Base-by-base conservation (phyloP, 257 asterid species). In the Apocynum venetum region DNA sequence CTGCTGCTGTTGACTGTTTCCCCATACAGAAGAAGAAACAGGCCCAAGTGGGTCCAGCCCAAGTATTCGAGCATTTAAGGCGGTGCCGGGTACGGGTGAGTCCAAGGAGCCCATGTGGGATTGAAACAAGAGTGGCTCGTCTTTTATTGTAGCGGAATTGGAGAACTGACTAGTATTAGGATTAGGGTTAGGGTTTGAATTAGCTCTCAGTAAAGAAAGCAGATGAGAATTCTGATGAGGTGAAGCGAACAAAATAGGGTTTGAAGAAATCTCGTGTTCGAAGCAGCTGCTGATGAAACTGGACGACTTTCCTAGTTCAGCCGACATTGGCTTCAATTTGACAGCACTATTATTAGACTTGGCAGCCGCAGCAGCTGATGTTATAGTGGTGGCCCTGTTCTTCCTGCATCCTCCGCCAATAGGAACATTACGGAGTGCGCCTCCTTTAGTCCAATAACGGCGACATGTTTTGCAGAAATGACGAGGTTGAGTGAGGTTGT, bases 401-500 rank as follows among this genome's bases (percentile, higher is more conserved):
- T 91, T 92, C 20, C 97, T 83, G 87, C 96, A 92, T 0, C 96
- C 97, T 13, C 97, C 97, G 6, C 97, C 97, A 60, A 92, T 92
- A 35, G 97, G 97, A 79, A 92, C 97, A 78, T 90, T 92, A 71
- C 97, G 92, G 35, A 92, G 83, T 14, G 97, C 96, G 19, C 97
- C 97, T 43, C 97, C 97, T 83, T 90, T 92, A 2, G 97, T 92
- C 97, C 97, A 92, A 81, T 92, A 92, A 57, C 97, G 97, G 72
- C 96, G 95, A 82, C 97, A 92, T 11, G 97, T 87, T 87, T 92
- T 92, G 89, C 97, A 92, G 86, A 92, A 92, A 76, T 92, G 96
- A 82, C 97, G 97, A 0, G 97, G 97, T 80, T 92, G 97, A 48
- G 97, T 92, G 83, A 92, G 92, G 82, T 90, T 92, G 87, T 92